Evolutionary conservation across 2,329 filamentous ascomycete species (phyloP).

Genomic region (Emergomyces pasteurianus): DNA sequence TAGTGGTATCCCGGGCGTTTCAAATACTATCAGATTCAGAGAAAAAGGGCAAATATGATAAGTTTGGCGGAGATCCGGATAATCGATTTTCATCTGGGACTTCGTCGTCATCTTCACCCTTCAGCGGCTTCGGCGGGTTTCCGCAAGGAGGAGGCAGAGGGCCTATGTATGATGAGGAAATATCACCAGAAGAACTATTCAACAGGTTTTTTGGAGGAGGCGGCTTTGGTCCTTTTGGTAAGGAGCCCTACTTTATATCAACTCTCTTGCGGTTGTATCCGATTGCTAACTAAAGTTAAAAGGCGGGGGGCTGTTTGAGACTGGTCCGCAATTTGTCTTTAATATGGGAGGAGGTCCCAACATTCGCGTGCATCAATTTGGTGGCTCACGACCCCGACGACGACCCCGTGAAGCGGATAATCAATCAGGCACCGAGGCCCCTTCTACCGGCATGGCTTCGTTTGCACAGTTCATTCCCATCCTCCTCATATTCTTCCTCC

Average conservation of each 20-base stretch:
- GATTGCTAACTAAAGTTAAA: conserved; percentile 5
- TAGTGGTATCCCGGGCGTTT: conserved; percentile 84
- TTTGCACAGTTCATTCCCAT: conserved; percentile 72
- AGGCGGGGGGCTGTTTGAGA: conserved; percentile 53
- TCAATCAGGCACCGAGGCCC: conserved; percentile 39
- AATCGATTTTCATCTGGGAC: conserved; percentile 57
- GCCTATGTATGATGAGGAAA: conserved; percentile 74
- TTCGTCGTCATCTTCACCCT: conserved; percentile 30
- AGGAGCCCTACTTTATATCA: conserved; percentile 15
- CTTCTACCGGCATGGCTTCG: conserved; percentile 42
- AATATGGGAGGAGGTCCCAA: conserved; percentile 87
- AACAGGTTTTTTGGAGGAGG: conserved; percentile 78
- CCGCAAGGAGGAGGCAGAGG: conserved; percentile 37
- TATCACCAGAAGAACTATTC: conserved; percentile 95
- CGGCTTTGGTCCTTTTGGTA: conserved; percentile 57
- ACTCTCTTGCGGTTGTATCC: neutral
- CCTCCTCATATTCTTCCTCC: conserved; percentile 76
- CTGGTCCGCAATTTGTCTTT: conserved; percentile 82
- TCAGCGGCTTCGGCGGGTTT: conserved; percentile 31
- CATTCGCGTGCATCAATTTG: conserved; percentile 90
- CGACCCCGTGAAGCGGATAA: conserved; percentile 56
- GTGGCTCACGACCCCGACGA: conserved; percentile 62
- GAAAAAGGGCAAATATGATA: conserved; percentile 80
- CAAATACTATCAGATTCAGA: conserved; percentile 86
- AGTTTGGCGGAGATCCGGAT: conserved; percentile 84